These are phyloP conservation scores for Tetracladium maxilliforme DNA, from an alignment of 2,329 filamentous ascomycete species.

Conservation along the genomic window DNA sequence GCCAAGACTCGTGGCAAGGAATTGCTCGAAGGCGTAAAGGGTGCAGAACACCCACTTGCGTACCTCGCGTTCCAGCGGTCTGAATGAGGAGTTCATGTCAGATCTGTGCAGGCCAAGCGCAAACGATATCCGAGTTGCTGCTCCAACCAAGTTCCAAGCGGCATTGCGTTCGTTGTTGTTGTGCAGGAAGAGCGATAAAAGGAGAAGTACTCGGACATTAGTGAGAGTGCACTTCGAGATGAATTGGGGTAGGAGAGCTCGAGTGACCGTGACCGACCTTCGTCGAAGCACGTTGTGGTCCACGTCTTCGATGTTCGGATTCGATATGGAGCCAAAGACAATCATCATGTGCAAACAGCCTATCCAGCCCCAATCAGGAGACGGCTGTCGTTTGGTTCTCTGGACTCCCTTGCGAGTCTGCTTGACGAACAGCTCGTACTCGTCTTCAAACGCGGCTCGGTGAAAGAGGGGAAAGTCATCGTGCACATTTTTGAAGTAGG, in stretches of 20 bases:
- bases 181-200: constrained; percentile 18
- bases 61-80: constrained; percentile 17
- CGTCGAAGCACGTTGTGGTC: constrained; percentile 13
- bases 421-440: constrained; percentile 15
- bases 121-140: constrained; percentile 16
- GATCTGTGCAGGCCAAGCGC: constrained; percentile 16
- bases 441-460: constrained; percentile 16
- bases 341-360: constrained; percentile 21
- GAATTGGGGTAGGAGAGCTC: constrained; percentile 13
- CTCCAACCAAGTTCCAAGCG: constrained; percentile 18
- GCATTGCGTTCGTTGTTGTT: constrained; percentile 23
- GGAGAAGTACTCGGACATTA: constrained; percentile 16
- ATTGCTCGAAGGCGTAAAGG: constrained; percentile 15
- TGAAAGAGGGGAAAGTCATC: constrained; percentile 20
- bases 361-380: constrained; percentile 17
- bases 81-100: constrained; percentile 15
- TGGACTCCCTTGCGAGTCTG: constrained; percentile 3
- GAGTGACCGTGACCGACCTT: too few relatives aligned
- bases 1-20: constrained; percentile 15
- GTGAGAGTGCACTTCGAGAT: constrained; percentile 16
- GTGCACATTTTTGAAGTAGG: constrained; percentile 19
- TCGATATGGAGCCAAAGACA: constrained; percentile 18
- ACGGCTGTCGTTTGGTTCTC: constrained; percentile 3
- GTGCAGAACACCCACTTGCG: constrained; percentile 18
- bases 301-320: constrained; percentile 9